Evolutionary conservation across 371 early-diverging fungal species (phyloP).

Genomic region (Zopfochytrium polystomum): DNA sequence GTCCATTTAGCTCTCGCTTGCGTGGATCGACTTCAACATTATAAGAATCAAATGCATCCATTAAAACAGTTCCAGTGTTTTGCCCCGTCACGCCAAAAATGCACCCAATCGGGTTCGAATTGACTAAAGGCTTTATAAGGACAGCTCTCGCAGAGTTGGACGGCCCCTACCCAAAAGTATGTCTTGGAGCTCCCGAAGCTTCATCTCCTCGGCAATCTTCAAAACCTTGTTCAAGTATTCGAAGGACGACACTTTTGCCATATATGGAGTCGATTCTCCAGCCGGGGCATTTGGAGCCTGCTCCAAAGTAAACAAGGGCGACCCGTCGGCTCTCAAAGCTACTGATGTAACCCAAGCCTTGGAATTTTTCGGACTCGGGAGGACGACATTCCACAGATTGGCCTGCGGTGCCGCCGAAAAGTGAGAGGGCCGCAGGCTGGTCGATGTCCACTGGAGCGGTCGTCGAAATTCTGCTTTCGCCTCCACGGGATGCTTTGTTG

Average conservation of each 20-base stretch:
- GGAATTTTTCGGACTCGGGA: slow-evolving; percentile 23
- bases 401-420: slow-evolving; percentile 22
- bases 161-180: slow-evolving; percentile 20
- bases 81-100: slow-evolving; percentile 43
- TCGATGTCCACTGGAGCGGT: slow-evolving; percentile 41
- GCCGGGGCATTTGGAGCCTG: slow-evolving; percentile 13
- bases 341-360: slow-evolving; percentile 34
- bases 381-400: slow-evolving; percentile 22
- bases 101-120: slow-evolving; percentile 40
- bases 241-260: slow-evolving; percentile 38
- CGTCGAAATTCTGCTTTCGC: slow-evolving; percentile 43
- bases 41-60: slow-evolving; percentile 49
- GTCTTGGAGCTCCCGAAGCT: slow-evolving; percentile 44
- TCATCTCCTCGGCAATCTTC: slow-evolving; percentile 40
- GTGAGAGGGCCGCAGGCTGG: slow-evolving; percentile 26
- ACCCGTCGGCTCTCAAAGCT: slow-evolving; percentile 32
- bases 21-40: slow-evolving; percentile 38
- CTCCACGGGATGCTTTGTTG: slow-evolving; percentile 39
- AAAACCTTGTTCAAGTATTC: slow-evolving; percentile 43
- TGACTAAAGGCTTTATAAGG: slow-evolving; percentile 38
- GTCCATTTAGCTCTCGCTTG: slow-evolving; percentile 36
- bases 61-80: slow-evolving; percentile 26
- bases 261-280: slow-evolving; percentile 15
- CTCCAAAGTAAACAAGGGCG: slow-evolving; percentile 43
- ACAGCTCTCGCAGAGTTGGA: neutral